Base-by-base conservation (phyloP, 768 basidiomycete species). In the Amanita rubescens region DNA sequence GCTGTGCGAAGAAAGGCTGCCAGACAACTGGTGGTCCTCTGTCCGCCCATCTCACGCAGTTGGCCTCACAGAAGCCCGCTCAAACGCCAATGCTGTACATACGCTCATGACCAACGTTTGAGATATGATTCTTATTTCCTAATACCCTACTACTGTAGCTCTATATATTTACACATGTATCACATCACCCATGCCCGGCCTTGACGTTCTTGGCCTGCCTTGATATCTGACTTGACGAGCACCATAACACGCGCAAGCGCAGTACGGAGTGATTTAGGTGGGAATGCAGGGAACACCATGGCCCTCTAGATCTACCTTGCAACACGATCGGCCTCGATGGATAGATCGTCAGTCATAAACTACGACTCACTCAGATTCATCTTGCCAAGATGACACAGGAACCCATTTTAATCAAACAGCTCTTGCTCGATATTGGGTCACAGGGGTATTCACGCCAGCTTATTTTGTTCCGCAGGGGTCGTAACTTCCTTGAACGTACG, bases 231-330 rank as follows among this genome's bases (percentile, higher is more conserved):
- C 52, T 76, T 79, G 4, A 92, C 86, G n/a, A 89, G 66, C 22
- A 91, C 63, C 0, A 86, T 83, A 63, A 95, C 87, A 34, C 89
- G 80, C 6, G 84, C 75, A 51, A 90, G 82, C 1, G 85, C 77
- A 1, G 73, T 80, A 47, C 79, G 80, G 78, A 78, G 65, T 96
- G 93, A 67, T 95, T 96, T 27, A 94, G 66, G 59, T 94, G 89
- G 2, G 91, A 86, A 64, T 94, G 91, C 4, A 94, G 76, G 19
- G 77, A 78, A 68, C 94, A 95, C 90, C 91, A 51, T 93, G 89
- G 1, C 85, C 80, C 69, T 94, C 92, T 48, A 93, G 72, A 62
- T 93, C 86, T 86, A 49, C 6, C 20, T 14, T 34, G 17, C 35
- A 30, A 1, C 34, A 30, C 25, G 6, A 41, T 34, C 22, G 24